A percentile compares a stretch with the other conserved stretches of the same genome.
phyloP scores from a whole-genome alignment of 495 filamentous ascomycete genomes.

The Platismatia glauca region DNA sequence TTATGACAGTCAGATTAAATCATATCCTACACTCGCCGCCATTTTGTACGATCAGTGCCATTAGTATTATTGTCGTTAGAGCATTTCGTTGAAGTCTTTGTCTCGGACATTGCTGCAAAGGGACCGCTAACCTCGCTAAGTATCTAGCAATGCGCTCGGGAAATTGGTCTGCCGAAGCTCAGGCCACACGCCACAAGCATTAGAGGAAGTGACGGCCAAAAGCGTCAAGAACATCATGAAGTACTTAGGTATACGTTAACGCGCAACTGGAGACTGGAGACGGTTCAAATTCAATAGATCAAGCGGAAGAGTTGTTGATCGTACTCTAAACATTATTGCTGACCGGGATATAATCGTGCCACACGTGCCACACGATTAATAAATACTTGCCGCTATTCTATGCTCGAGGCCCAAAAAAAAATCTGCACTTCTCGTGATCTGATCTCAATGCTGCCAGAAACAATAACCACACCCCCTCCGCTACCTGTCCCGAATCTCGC shows the following conservation, averaged over 20 bases:
- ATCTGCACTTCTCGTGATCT: background rate
- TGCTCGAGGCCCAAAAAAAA: background rate
- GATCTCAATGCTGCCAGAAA: background rate
- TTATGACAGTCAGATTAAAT: too few species aligned
- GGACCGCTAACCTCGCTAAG: background rate
- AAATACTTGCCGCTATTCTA: background rate
- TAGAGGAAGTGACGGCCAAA: background rate
- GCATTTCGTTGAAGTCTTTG: too few species aligned
- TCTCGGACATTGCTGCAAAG: background rate
- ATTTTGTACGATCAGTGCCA: too few species aligned
- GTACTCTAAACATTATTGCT: too few species aligned
- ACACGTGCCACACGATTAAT: too few species aligned
- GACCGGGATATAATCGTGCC: too few species aligned
- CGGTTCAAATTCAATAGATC: too few species aligned
- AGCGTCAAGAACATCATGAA: background rate
- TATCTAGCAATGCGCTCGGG: background rate
- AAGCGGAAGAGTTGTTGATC: too few species aligned
- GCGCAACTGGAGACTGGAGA: too few species aligned
- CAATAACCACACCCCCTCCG: background rate
- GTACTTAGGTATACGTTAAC: too few species aligned
- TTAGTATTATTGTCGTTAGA: too few species aligned
- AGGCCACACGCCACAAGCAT: background rate
- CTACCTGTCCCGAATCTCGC: constrained; percentile 4
- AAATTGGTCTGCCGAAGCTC: background rate
- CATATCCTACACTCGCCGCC: too few species aligned